phyloP scores from a whole-genome alignment of 108 stramenopile genomes.

The Epipyxis sp. region DNA sequence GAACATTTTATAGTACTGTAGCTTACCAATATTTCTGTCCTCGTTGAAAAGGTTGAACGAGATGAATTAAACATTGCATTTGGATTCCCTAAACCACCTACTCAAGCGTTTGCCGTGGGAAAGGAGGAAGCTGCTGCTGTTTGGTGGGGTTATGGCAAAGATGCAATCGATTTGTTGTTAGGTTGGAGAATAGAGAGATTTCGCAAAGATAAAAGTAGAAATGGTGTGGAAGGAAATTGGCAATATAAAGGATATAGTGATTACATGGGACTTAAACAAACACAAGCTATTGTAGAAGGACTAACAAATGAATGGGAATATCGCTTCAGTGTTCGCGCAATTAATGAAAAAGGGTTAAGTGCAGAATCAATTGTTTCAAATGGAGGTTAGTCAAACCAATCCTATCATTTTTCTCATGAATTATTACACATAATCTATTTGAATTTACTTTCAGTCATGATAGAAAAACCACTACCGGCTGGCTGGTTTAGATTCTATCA shows the following conservation, averaged over 20 bases:
- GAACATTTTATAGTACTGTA: too few species aligned
- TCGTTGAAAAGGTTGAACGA: too few species aligned
- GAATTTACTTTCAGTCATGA: too few species aligned
- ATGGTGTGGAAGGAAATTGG: background rate
- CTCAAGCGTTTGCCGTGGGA: background rate
- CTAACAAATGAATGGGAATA: slow-evolving; percentile 2
- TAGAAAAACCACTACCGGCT: background rate
- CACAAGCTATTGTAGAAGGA: background rate
- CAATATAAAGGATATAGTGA: background rate
- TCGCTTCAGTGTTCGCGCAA: slow-evolving; percentile 2
- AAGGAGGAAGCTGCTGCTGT: slow-evolving; percentile 16
- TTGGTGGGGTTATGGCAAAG: slow-evolving; percentile 32
- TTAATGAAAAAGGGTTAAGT: background rate
- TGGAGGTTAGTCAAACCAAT: too few species aligned
- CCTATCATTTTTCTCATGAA: too few species aligned
- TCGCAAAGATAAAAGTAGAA: slow-evolving; percentile 24
- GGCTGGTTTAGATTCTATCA: slow-evolving; percentile 12
- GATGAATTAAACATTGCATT: slow-evolving; percentile 3
- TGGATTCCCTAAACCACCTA: slow-evolving; percentile 7
- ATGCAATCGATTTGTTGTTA: background rate
- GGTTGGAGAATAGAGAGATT: slow-evolving; percentile 26
- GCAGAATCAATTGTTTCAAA: background rate
- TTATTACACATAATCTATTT: too few species aligned
- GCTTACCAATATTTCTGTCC: too few species aligned
- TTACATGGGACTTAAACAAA: background rate